phyloP scores from a whole-genome alignment of 202 grass and related monocot species.

The Alloteropsis angusta region DNA sequence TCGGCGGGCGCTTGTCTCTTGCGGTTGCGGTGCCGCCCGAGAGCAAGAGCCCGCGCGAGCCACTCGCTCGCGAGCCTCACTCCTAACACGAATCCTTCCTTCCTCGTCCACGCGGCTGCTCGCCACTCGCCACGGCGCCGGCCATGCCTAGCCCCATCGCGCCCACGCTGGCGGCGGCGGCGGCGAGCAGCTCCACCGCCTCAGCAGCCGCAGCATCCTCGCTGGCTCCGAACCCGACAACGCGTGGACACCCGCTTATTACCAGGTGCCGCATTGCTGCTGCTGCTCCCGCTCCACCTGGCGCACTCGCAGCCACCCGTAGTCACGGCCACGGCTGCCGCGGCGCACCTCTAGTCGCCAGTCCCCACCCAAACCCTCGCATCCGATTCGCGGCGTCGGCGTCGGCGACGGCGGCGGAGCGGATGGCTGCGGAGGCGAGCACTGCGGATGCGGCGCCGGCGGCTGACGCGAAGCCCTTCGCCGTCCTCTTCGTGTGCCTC shows the following conservation, averaged over 20 bases:
- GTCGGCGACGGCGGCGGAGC: constrained; percentile 7
- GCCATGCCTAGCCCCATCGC: constrained; percentile 12
- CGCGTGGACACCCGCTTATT: constrained; percentile 10
- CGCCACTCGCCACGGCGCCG: background rate
- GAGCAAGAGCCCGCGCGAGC: background rate
- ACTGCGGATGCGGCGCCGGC: background rate
- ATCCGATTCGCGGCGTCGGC: background rate
- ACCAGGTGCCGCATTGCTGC: background rate
- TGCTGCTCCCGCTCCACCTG: background rate
- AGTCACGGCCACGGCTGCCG: background rate
- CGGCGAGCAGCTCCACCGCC: background rate
- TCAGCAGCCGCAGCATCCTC: background rate
- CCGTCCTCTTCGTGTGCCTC: constrained; percentile 91
- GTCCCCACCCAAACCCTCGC: constrained; percentile 7
- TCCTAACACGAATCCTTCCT: background rate
- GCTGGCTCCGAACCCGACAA: constrained; percentile 35
- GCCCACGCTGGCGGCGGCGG: background rate
- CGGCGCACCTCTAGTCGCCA: background rate
- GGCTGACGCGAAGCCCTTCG: constrained; percentile 41
- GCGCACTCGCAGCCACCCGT: background rate
- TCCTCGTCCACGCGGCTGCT: background rate
- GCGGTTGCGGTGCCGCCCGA: background rate
- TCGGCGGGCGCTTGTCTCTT: background rate
- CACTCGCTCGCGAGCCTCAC: constrained; percentile 8
- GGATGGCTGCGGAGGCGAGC: constrained; percentile 35